A percentile compares a stretch with the other conserved stretches of the same genome.
phyloP scores from a whole-genome alignment of 345 rosid genomes.

The Citrus hindsii region DNA sequence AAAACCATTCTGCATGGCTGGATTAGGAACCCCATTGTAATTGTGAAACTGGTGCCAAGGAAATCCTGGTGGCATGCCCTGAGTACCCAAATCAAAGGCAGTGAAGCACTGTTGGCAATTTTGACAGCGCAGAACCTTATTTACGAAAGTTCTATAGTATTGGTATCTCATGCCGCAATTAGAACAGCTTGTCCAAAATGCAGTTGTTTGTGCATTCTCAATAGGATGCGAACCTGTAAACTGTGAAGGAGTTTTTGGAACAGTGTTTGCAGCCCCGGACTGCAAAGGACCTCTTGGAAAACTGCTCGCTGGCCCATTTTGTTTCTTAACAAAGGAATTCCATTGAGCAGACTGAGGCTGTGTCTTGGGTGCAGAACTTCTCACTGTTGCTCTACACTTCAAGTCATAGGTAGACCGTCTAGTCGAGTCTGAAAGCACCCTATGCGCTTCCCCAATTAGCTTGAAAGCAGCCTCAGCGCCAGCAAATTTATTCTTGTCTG shows the following conservation, averaged over 20 bases:
- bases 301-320: constrained; percentile 17
- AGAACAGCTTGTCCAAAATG: constrained; percentile 72
- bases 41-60: constrained; percentile 20
- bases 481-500: constrained; percentile 78
- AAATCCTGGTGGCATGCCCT: constrained; percentile 26
- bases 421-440: constrained; percentile 49
- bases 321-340: constrained; percentile 28
- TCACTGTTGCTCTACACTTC: constrained; percentile 33
- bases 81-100: constrained; percentile 43
- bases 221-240: constrained; percentile 14
- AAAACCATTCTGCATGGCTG: constrained; percentile 26
- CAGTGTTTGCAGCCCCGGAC: constrained; percentile 17
- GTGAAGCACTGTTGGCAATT: constrained; percentile 43
- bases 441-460: constrained; percentile 75
- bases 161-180: constrained; percentile 46
- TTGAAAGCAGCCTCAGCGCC: constrained; percentile 97
- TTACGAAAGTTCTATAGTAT: constrained; percentile 30
- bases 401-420: constrained; percentile 54
- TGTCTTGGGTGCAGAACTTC: constrained; percentile 23
- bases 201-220: constrained; percentile 26
- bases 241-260: constrained; percentile 19
- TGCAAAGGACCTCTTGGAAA: constrained; percentile 17
- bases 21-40: constrained; percentile 30
- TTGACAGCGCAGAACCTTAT: constrained; percentile 49
- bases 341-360: constrained; percentile 26